Conservation (phyloP, 164 flowering plant species). For the Tetrastigma voinierianum region DNA sequence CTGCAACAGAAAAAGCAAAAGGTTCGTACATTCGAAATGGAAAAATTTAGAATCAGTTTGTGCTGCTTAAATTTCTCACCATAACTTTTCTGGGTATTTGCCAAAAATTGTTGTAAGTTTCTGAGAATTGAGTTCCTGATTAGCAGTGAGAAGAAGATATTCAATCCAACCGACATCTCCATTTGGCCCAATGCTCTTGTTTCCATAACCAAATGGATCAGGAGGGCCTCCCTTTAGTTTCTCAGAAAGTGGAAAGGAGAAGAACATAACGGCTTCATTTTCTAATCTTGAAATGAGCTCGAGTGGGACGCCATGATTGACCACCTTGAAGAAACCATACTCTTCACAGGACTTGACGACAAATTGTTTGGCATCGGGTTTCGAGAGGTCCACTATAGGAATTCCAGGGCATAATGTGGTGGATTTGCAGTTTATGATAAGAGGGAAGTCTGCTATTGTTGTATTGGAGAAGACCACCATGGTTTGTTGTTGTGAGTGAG, state of each 20-base stretch:
- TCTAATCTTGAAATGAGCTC: slow-evolving; percentile 32
- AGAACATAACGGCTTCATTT: slow-evolving; percentile 27
- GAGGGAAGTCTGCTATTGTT: too few species aligned
- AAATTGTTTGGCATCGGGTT: slow-evolving; percentile 24
- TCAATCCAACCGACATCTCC: slow-evolving; percentile 50
- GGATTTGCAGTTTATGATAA: not conserved
- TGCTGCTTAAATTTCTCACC: slow-evolving; percentile 13
- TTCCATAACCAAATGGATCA: slow-evolving; percentile 37
- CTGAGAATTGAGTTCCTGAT: not conserved
- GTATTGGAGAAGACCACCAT: too few species aligned
- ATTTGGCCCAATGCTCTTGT: slow-evolving; percentile 30
- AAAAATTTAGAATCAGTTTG: not conserved
- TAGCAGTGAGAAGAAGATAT: slow-evolving; percentile 22
- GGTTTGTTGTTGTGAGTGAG: too few species aligned
- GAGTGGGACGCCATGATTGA: slow-evolving; percentile 36
- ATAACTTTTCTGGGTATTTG: slow-evolving; percentile 22
- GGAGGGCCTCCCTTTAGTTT: slow-evolving; percentile 33
- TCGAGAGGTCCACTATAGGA: slow-evolving; percentile 28
- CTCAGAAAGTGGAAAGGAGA: slow-evolving; percentile 26
- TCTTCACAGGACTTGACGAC: slow-evolving; percentile 42
- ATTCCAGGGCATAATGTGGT: not conserved
- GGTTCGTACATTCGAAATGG: not conserved
- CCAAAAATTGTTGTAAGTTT: slow-evolving; percentile 20
- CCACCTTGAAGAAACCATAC: slow-evolving; percentile 40
- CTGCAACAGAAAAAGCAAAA: slow-evolving; percentile 11